These are phyloP conservation scores for Malassezia furfur DNA, from an alignment of 1,284 basidiomycete species.

Conservation along the genomic window DNA sequence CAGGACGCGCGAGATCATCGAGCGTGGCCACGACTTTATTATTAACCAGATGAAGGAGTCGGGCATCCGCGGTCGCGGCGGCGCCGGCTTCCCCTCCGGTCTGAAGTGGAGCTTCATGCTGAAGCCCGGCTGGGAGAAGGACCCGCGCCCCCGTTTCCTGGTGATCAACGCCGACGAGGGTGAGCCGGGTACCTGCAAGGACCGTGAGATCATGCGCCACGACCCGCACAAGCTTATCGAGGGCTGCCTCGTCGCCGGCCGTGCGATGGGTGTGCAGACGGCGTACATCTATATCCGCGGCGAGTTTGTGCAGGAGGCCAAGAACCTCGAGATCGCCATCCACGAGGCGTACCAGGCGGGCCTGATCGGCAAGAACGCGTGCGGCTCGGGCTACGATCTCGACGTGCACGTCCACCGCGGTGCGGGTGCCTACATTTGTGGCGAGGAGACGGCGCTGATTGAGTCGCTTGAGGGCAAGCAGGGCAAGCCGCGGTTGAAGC, in stretches of 20 bases:
- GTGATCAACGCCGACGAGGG: conserved; percentile 98
- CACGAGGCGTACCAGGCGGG: conserved; percentile 86
- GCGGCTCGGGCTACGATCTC: conserved; percentile 82
- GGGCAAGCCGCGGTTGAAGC: conserved; percentile 93
- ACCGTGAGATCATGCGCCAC: conserved; percentile 92
- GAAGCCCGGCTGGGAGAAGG: conserved; percentile 95
- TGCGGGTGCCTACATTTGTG: conserved; percentile 95
- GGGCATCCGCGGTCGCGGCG: conserved; percentile 86
- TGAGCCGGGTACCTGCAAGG: conserved; percentile 97
- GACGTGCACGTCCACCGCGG: conserved; percentile 96
- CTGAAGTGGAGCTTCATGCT: conserved; percentile 98
- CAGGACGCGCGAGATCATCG: conserved; percentile 84
- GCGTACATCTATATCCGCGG: conserved; percentile 99
- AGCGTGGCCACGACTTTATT: conserved; percentile 94
- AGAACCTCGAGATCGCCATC: conserved; percentile 86
- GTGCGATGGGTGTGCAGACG: conserved; percentile 91
- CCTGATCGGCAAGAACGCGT: conserved; percentile 84
- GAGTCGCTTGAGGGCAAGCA: conserved; percentile 94
- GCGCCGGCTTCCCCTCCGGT: conserved; percentile 92
- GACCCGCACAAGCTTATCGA: conserved; percentile 98
- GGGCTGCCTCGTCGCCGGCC: conserved; percentile 93
- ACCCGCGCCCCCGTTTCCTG: conserved; percentile 81
- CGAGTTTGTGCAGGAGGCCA: conserved; percentile 91
- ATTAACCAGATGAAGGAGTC: conserved; percentile 93
- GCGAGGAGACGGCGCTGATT: conserved; percentile 95